These are phyloP conservation scores for Abortiporus biennis DNA, from an alignment of 1,284 basidiomycete genomes.

Conservation along the genomic window DNA sequence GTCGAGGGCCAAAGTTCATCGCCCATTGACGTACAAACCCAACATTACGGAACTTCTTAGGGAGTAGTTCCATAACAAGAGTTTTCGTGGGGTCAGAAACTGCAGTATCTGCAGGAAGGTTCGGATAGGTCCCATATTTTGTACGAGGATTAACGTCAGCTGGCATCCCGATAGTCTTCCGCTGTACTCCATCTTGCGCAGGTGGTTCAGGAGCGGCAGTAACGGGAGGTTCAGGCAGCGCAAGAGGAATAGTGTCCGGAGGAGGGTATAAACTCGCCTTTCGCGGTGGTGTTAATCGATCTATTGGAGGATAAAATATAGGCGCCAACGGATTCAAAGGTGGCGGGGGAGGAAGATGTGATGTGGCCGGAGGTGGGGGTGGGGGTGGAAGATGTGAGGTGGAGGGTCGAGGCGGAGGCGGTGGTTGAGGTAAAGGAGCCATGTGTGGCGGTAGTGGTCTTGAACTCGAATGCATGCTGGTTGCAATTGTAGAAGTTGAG, in stretches of 20 bases:
- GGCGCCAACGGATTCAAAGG: too few species aligned
- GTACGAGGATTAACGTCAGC: slow-evolving; percentile 14
- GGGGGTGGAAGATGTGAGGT: too few species aligned
- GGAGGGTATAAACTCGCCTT: not conserved
- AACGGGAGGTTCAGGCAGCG: not conserved
- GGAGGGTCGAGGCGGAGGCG: too few species aligned
- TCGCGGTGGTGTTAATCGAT: too few species aligned
- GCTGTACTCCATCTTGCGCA: too few species aligned
- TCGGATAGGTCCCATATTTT: slow-evolving; percentile 13
- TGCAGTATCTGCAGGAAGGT: slow-evolving; percentile 5
- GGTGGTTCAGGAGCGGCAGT: not conserved
- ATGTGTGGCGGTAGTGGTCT: slow-evolving; percentile 1
- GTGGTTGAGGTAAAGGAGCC: not conserved
- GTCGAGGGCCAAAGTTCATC: slow-evolving; percentile 28
- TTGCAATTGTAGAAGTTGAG: slow-evolving; percentile 1
- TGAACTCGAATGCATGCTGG: not conserved
- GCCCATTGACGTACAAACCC: slow-evolving; percentile 37
- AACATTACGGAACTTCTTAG: slow-evolving; percentile 39
- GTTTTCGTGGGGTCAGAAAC: slow-evolving; percentile 28
- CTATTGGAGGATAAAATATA: too few species aligned
- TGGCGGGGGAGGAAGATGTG: not conserved
- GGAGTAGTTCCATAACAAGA: slow-evolving; percentile 53
- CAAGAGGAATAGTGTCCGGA: not conserved
- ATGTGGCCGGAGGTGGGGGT: not conserved
- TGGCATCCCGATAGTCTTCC: slow-evolving; percentile 17